These are phyloP conservation scores for Scutellaria galericulata DNA, from an alignment of 257 asterid genomes.

Conservation along the genomic window DNA sequence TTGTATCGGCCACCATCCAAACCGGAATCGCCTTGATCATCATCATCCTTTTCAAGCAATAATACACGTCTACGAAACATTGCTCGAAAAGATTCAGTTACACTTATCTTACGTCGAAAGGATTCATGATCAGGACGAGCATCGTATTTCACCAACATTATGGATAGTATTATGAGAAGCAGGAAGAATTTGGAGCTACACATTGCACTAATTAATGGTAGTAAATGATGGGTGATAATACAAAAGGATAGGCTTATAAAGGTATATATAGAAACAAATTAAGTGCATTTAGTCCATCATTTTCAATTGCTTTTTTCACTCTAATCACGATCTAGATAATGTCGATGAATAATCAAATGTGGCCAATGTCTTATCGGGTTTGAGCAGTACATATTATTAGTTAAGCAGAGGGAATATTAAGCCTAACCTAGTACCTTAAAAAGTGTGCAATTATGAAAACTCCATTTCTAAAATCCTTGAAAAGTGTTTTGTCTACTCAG, in stretches of 20 bases:
- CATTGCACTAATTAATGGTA: constrained; percentile 29
- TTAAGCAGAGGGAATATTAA: constrained; percentile 23
- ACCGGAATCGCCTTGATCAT: constrained; percentile 9
- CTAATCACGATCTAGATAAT: neutral
- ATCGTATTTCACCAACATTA: constrained; percentile 24
- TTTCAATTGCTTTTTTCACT: neutral
- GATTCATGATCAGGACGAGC: constrained; percentile 27
- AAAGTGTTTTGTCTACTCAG: constrained; percentile 54
- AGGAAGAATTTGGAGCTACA: constrained; percentile 33
- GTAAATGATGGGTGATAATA: neutral
- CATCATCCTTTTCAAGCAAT: constrained; percentile 13
- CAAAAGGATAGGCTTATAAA: neutral
- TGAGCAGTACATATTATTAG: constrained; percentile 37
- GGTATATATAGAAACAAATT: constrained; percentile 40
- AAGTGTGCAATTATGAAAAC: neutral
- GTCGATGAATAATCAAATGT: neutral
- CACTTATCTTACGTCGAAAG: neutral
- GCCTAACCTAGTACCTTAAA: constrained; percentile 30
- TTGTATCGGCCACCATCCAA: constrained; percentile 27
- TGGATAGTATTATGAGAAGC: constrained; percentile 39
- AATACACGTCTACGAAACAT: constrained; percentile 35
- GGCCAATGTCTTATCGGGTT: constrained; percentile 35
- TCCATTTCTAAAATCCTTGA: neutral
- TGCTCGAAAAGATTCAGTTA: constrained; percentile 38
- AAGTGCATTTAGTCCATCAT: neutral